Base-by-base conservation (phyloP, 306 rosid species). In the Crataegus laevigata region DNA sequence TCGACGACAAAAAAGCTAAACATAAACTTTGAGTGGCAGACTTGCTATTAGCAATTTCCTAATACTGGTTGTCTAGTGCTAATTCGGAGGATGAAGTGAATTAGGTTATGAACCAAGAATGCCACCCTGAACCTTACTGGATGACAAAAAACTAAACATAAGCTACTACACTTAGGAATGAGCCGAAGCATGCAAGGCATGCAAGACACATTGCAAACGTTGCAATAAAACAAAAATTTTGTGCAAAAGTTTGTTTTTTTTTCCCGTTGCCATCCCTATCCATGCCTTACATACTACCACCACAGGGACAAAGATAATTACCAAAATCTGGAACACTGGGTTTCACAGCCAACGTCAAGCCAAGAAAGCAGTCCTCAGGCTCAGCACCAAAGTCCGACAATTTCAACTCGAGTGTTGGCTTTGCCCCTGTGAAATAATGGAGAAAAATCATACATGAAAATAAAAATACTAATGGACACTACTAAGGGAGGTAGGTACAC, bases 281-380 rank as follows among this genome's bases (percentile, higher is more conserved):
- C 63, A 45, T 43, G 34, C 52, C 36, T 22, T 38, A 52, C 21
- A 54, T 22, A 63, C 13, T 19, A 68, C 60, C 34, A 50, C 63
- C n/a, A 51, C 60, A 75, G 74, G 69, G 45, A 71, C 38, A 73
- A 65, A 22, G 29, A 62, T 50, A 74, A 74, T 67, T 86, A 91
- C 97, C 91, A 43, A 84, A 80, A 85, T 84, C 76, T 74, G 97
- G 78, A 82, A 81, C 88, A 80, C 96, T 91, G 30, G 97, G 97
- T 74, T 89, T 91, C 78, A 91, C 85, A 80, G 88, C 97, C 78
- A 91, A 81, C 3, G 97, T 84, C 90, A 91, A 83, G 84, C 97
- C 97, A 85, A 91, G 96, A 85, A 91, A 91, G 84, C 96, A 91
- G 79, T 89, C 97, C 86, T 89, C 90, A 26, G 93, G 87, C 65